Base-by-base conservation (phyloP, 2,329 filamentous ascomycete genomes). In the Verticillium alfalfae region DNA sequence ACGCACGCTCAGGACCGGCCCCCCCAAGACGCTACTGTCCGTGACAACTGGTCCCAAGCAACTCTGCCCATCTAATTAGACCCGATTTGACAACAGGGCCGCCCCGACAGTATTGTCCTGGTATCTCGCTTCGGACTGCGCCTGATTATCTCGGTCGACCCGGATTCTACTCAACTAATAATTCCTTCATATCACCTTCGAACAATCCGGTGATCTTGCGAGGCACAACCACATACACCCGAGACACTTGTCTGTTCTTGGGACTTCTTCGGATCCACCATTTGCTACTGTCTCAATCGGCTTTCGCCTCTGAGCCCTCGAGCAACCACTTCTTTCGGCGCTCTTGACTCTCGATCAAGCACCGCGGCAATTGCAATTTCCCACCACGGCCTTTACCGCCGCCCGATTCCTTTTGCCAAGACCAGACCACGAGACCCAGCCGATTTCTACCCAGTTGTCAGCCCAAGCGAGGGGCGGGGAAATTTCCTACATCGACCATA, bases 381-480 rank as follows among this genome's bases (percentile, higher is more conserved):
- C 45, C 45, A 52, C n/a, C 18, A 52, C 45, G 45, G 45, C 45
- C 45, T 52, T 52, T 52, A 18, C 45, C 45, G 41, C 41, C 41
- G 45, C n/a, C 45, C 45, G 18, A 52, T 52, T 52, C 22, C 36
- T 12, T 52, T 52, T 52, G 45, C 45, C 45, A 52, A 52, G 45
- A 52, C 45, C 36, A 52, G 18, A n/a, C 45, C 45, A 52, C 45
- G 45, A 52, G 45, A 18, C 18, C 45, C 45, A 52, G 45, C 45
- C 45, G 45, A 52, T 52, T 52, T 52, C 45, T 36, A 22, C 34
- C 55, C 34, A 57, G 34, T 57, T 57, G 55, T 34, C 54, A 52
- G 18, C 37, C n/a, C 36, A 26, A 58, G n/a, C 26, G 31, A 52
- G 59, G 63, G 64, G 64, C 63, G 64, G 64, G 64, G 64, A 61